Percentiles rank a stretch among this genome's conserved stretches.
Conservation (phyloP, 441 rosid species). For the Mallotus japonicus region DNA sequence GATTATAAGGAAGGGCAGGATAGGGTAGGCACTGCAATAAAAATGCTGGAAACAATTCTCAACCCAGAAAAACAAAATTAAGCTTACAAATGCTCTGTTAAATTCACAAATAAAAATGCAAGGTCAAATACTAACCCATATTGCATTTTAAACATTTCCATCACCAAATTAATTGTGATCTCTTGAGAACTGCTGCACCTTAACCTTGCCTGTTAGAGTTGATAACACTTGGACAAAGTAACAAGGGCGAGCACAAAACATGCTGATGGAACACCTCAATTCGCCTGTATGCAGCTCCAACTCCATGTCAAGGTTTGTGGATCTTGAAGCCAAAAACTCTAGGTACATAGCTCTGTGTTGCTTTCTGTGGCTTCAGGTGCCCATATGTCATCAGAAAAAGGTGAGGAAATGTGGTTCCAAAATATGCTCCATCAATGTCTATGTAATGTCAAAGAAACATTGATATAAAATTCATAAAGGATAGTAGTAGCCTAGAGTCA, state of each 20-base stretch:
- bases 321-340: slow-evolving; percentile 92
- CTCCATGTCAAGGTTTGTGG: slow-evolving; percentile 49
- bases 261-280: slow-evolving; percentile 8
- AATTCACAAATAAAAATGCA: slow-evolving; percentile 25
- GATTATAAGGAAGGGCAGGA: neutral
- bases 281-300: slow-evolving; percentile 14
- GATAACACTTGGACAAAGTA: slow-evolving; percentile 8
- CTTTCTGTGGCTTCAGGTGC: slow-evolving; percentile 82
- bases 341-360: slow-evolving; percentile 66
- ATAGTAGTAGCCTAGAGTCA: neutral
- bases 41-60: slow-evolving; percentile 32
- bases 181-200: slow-evolving; percentile 19
- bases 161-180: slow-evolving; percentile 22
- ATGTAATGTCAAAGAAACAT: slow-evolving; percentile 26
- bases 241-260: neutral
- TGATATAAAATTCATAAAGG: neutral
- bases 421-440: slow-evolving; percentile 95
- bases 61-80: slow-evolving; percentile 22
- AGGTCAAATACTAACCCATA: slow-evolving; percentile 25
- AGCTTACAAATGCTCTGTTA: slow-evolving; percentile 36
- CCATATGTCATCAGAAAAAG: slow-evolving; percentile 85
- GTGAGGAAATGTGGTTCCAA: slow-evolving; percentile 90
- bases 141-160: slow-evolving; percentile 29
- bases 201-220: slow-evolving; percentile 25
- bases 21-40: slow-evolving; percentile 13